phyloP scores from a whole-genome alignment of 2,329 filamentous ascomycete species.

The Fusarium virguliforme region DNA sequence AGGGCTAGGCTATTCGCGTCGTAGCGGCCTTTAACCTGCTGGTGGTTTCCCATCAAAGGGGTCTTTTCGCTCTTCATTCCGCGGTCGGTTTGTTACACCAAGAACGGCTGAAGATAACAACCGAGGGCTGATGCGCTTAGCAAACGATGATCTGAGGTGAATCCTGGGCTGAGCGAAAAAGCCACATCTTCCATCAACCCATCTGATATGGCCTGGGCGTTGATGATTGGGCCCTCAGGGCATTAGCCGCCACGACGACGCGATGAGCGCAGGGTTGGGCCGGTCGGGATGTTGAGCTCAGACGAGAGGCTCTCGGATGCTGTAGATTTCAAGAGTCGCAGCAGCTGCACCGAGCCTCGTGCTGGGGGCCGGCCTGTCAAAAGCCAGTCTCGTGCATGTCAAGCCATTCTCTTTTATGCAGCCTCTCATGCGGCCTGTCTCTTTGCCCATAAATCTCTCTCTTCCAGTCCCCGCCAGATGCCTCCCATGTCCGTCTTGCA shows the following conservation, averaged over 20 bases:
- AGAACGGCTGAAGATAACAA: neutral
- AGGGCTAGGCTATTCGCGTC: slow-evolving; percentile 1
- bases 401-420: slow-evolving; percentile 1
- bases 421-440: slow-evolving; percentile 18
- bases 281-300: slow-evolving; percentile 35
- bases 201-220: slow-evolving; percentile 15
- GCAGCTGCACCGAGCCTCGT: slow-evolving; percentile 27
- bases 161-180: slow-evolving; percentile 1
- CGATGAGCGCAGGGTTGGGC: slow-evolving; percentile 32
- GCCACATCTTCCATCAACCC: slow-evolving; percentile 20
- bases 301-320: slow-evolving; percentile 4
- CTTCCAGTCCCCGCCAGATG: neutral
- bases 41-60: slow-evolving; percentile 24
- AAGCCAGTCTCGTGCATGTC: neutral
- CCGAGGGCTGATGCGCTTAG: slow-evolving; percentile 18
- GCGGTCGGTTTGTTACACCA: neutral
- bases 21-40: slow-evolving; percentile 9
- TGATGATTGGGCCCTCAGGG: slow-evolving; percentile 23
- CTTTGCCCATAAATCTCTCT: slow-evolving; percentile 20
- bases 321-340: neutral
- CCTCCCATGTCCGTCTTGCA: slow-evolving; percentile 2
- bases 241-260: slow-evolving; percentile 31
- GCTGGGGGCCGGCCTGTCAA: slow-evolving; percentile 24
- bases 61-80: neutral
- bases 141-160: slow-evolving; percentile 24